These are phyloP conservation scores for Pseudopithomyces maydicus DNA, from an alignment of 2,329 filamentous ascomycete species.

Conservation along the genomic window DNA sequence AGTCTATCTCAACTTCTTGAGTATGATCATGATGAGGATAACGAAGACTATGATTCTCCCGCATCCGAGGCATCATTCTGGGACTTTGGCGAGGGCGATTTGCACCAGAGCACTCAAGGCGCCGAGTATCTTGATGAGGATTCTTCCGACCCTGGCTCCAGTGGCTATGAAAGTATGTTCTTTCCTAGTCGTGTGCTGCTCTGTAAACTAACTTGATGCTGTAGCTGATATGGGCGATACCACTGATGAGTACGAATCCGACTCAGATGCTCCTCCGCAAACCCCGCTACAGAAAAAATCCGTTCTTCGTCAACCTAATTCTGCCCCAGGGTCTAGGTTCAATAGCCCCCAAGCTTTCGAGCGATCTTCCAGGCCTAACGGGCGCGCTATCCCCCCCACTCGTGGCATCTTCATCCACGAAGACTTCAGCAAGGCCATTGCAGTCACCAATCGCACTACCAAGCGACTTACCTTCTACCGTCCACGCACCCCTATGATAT, in stretches of 20 bases:
- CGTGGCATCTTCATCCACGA: conserved; percentile 45
- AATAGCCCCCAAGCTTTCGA: conserved; percentile 46
- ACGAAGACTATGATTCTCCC: conserved; percentile 54
- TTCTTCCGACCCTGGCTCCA: conserved; percentile 55
- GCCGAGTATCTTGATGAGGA: conserved; percentile 41
- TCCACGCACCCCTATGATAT: conserved; percentile 34
- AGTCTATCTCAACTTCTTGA: conserved; percentile 76
- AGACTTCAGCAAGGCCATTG: conserved; percentile 45
- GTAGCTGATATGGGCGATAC: conserved; percentile 65
- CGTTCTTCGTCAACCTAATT: conserved; percentile 57
- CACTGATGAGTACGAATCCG: conserved; percentile 60
- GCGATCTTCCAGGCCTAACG: conserved; percentile 32
- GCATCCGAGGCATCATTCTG: conserved; percentile 60
- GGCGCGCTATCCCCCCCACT: conserved; percentile 35
- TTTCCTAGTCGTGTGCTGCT: conserved; percentile 21
- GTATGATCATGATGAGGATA: conserved; percentile 49
- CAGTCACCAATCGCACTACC: conserved; percentile 47
- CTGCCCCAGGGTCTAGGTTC: conserved; percentile 48
- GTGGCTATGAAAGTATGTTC: conserved; percentile 64
- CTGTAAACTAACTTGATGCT: conserved; percentile 51
- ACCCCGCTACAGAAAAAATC: conserved; percentile 46
- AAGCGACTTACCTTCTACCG: conserved; percentile 50
- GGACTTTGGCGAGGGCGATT: conserved; percentile 62
- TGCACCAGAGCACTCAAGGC: conserved; percentile 41
- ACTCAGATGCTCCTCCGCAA: conserved; percentile 52